Percentiles rank a stretch among this genome's conserved stretches.
Conservation (phyloP, 108 stramenopile species). For the Ochromonas danica region DNA sequence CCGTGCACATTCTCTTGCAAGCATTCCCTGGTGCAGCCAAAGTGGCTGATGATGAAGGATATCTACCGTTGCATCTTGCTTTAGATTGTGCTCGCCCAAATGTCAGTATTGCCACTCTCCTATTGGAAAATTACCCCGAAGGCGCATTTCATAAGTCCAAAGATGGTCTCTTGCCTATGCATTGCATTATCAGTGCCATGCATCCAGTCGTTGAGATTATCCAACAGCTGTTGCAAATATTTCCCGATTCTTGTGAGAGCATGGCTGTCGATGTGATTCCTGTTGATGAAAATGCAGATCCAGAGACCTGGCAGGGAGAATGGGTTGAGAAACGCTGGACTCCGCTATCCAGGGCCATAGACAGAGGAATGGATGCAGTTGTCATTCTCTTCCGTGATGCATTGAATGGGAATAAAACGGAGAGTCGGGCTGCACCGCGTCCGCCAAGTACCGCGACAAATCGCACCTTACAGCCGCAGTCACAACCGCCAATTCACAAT, state of each 20-base stretch:
- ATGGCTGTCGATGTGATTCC: constrained; percentile 10
- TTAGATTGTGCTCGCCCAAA: constrained; percentile 22
- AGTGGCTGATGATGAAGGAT: constrained; percentile 19
- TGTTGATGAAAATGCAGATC: neutral
- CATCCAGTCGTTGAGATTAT: neutral
- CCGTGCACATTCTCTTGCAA: constrained; percentile 8
- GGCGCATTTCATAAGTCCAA: constrained; percentile 16
- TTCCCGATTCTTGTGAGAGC: neutral
- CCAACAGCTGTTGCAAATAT: neutral
- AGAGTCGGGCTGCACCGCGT: neutral
- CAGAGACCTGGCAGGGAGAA: constrained; percentile 4
- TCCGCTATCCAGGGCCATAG: constrained; percentile 8
- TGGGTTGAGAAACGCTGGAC: constrained; percentile 20
- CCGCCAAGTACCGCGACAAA: neutral
- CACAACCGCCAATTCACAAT: neutral
- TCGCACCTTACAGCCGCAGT: neutral
- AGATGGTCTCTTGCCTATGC: constrained; percentile 25
- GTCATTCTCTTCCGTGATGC: constrained; percentile 12
- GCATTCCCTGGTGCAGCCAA: constrained; percentile 25
- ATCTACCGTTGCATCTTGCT: constrained; percentile 20
- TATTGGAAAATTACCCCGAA: constrained; percentile 10
- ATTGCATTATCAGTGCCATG: constrained; percentile 12
- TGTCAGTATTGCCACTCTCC: neutral
- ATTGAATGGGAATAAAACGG: neutral
- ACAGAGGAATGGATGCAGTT: constrained; percentile 1